Evolutionary conservation across 176 grass and related monocot genomes (phyloP).

Genomic region (Chrysopogon serrulatus): DNA sequence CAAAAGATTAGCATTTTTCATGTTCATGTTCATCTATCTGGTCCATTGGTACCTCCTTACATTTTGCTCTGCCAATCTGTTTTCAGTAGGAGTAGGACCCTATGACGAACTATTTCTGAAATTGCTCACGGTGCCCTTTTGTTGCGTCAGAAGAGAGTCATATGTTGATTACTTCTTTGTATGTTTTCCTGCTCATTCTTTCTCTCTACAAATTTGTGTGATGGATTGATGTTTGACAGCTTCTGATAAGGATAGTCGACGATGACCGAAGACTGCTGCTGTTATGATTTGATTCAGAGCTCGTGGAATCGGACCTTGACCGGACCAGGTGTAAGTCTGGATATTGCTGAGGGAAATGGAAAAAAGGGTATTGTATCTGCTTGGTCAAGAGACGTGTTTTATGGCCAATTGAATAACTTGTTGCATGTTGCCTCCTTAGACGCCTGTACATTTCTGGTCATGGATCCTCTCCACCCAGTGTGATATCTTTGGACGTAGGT

Average conservation of each 20-base stretch:
- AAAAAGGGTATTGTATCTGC: background rate
- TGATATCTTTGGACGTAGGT: background rate
- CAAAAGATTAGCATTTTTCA: too few relatives aligned
- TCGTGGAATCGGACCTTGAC: background rate
- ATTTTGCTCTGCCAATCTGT: background rate
- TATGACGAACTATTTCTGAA: background rate
- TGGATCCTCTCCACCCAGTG: background rate
- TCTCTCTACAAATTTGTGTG: background rate
- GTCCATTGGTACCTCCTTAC: background rate
- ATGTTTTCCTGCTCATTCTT: background rate
- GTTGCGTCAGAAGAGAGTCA: background rate
- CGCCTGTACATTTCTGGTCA: background rate
- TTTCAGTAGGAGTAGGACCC: too few relatives aligned
- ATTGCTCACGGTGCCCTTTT: background rate
- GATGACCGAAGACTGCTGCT: background rate
- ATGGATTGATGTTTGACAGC: background rate
- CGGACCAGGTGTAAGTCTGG: slow-evolving; percentile 2
- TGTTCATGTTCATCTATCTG: too few relatives aligned
- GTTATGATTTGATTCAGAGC: background rate
- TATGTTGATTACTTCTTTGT: background rate
- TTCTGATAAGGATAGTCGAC: background rate
- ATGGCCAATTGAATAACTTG: background rate
- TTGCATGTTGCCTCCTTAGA: background rate
- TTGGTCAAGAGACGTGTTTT: background rate
- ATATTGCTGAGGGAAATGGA: background rate